Evolutionary conservation across 148 eudicot species (phyloP).

Genomic region (Vaccinium darrowii): DNA sequence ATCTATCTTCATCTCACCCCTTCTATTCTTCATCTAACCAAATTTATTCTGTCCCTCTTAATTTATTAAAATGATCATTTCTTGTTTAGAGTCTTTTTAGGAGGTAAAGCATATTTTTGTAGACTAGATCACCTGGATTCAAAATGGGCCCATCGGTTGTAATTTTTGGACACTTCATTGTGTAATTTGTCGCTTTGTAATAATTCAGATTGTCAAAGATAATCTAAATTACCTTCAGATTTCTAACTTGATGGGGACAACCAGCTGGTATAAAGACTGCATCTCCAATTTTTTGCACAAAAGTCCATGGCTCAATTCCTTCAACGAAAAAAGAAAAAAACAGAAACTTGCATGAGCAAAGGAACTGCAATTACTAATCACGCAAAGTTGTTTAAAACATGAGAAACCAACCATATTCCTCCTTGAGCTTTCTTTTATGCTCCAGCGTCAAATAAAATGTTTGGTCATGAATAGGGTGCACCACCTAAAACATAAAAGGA

Average conservation of each 20-base stretch:
- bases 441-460: slow-evolving; percentile 43
- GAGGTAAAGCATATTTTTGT: neutral
- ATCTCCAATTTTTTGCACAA: slow-evolving; percentile 57
- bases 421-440: slow-evolving; percentile 39
- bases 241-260: slow-evolving; percentile 61
- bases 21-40: neutral
- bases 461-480: slow-evolving; percentile 49
- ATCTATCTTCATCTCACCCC: neutral
- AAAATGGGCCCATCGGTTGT: neutral
- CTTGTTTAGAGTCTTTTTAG: too few species aligned
- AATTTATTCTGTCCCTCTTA: neutral
- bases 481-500: slow-evolving; percentile 29
- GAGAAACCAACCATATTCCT: slow-evolving; percentile 38
- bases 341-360: neutral
- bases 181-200: neutral
- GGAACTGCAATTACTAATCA: neutral
- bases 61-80: neutral
- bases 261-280: slow-evolving; percentile 65
- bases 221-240: slow-evolving; percentile 44
- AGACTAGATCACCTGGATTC: neutral
- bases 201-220: neutral
- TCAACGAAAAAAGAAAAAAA: neutral
- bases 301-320: slow-evolving; percentile 67
- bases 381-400: neutral
- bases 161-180: neutral